Evolutionary conservation across 1,139 yeast species (phyloP), one percentile per base, ranked within the genome.

Genomic region (Taiozyma sp.): DNA sequence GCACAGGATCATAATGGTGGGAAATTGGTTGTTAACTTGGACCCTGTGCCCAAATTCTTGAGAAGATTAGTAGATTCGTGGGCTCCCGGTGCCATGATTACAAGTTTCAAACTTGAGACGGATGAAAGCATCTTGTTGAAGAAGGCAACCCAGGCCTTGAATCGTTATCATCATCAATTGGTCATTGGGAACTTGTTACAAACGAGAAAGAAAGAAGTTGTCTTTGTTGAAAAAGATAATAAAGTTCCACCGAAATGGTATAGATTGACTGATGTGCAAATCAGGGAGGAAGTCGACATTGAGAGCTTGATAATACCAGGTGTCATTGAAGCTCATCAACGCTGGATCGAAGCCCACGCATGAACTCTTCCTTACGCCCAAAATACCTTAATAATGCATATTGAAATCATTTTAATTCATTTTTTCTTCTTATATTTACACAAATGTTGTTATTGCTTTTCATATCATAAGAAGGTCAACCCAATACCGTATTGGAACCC

Each of bases 401-500:
- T 4, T 3, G 1, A 12, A 16, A 2, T 30, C n/a, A 13, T 9
- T 30, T 19, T 19, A 19, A 19, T 2, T 19, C 19, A 19, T 1
- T 8, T 10, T 38, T 9, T 19, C 12, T 9, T 38, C 23, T 38
- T 38, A 7, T 40, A 23, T 40, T 23, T 40, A 40, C 29, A 40
- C 24, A 14, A 13, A 24, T 23, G 4, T 5, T 5, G 27, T 24
- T 24, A 8, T 24, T 24, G 27, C 8, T 24, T 24, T 24, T 8
- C 1, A 24, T 6, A 40, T 45, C 75, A 89, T 75, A 89, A 74
- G 68, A 90, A 91, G 22, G 93, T 84, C 46, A 90, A 70, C 0
- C 98, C 98, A 48, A 93, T 82, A 22, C 99, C 99, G 67, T 91
- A 92, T 66, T 93, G 98, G 40, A 93, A 67, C 0, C 99, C 99